Evolutionary conservation across 148 eudicot genomes (phyloP), one percentile per base, ranked within the genome.

Genomic region (Chenopodium formosanum): DNA sequence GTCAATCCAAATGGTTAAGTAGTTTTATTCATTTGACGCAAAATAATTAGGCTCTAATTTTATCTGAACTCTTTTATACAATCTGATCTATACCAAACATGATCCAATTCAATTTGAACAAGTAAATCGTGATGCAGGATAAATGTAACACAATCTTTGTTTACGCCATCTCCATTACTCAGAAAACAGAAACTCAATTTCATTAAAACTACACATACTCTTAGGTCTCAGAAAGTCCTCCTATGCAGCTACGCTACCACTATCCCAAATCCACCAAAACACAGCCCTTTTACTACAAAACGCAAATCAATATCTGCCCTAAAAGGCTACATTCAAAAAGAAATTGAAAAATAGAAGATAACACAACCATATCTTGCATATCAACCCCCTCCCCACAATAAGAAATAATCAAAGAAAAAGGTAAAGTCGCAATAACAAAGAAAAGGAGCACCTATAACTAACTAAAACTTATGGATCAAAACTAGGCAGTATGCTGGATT

Each of bases 401-500:
- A 11, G 17, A 64, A 64, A 74, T 27, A 73, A 4, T 17, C 10
- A 25, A 50, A 2, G 9, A 68, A 7, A 56, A 79, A 53, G 34
- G 27, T 20, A 14, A 73, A 48, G 76, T 48, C 25, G 76, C 32
- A 48, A 20, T 47, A 73, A 25, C 60, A 73, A 32, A 73, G 53
- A 44, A 67, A 34, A 17, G 75, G 76, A 73, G 32, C 58, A 71
- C 81, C 81, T 78, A 78, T 72, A 47, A 64, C 86, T 68, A 80
- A 79, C 82, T 80, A 73, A 78, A 40, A 44, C 44, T 63, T 62
- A 17, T 20, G 67, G 72, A 76, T 34, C 86, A 84, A 84, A 84
- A 84, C 86, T 84, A 84, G 79, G 62, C 69, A 70, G 73, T 62
- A 69, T 40, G 79, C 79, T 50, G 72, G 86, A 13, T 65, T 79